Evolutionary conservation across 1,139 yeast genomes (phyloP), one percentile per base, ranked within the genome.

Genomic region (Candida glucosophila): DNA sequence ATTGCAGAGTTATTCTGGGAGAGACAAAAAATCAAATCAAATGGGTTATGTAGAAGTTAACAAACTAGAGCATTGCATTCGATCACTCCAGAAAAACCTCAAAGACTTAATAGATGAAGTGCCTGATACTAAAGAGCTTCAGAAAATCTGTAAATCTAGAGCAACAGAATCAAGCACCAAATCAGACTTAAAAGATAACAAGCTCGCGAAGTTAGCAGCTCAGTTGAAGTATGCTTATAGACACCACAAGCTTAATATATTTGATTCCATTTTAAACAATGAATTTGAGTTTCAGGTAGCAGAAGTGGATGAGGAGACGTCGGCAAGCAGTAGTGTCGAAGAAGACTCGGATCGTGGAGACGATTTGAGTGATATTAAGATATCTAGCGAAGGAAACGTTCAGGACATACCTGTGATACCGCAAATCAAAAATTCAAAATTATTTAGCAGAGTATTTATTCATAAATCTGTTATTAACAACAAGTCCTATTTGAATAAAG

Each of bases 381-480:
- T 8, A 13, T 8, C 8, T 3, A 6, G 11, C 5, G 12, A 17
- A 18, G 22, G 17, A 12, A 12, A 15, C 12, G 11, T 12, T 5
- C n/a, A 6, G 12, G 14, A 17, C 10, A 20, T 26, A 20, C 96
- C 96, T 2, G 60, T 62, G 5, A 52, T 88, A 14, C 97, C 97
- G 1, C 52, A 51, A 14, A 82, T 90, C 27, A 51, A 60, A 7
- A 72, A 80, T 42, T 67, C 69, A 2, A 61, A 59, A 4, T 65
- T 88, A 14, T 59, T 64, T 33, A 73, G 76, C 7, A 68, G 82
- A 28, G 95, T 86, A 0, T 90, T 86, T 43, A 73, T 79, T 14
- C 97, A 90, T 49, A 77, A 76, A 37, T 86, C 96, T 0, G 61
- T 73, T 5, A 69, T 78, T 15, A 73, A 74, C 34, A 72, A 71